Conservation (phyloP, 129 eudicot genomes). For the Flaveria bidentis region DNA sequence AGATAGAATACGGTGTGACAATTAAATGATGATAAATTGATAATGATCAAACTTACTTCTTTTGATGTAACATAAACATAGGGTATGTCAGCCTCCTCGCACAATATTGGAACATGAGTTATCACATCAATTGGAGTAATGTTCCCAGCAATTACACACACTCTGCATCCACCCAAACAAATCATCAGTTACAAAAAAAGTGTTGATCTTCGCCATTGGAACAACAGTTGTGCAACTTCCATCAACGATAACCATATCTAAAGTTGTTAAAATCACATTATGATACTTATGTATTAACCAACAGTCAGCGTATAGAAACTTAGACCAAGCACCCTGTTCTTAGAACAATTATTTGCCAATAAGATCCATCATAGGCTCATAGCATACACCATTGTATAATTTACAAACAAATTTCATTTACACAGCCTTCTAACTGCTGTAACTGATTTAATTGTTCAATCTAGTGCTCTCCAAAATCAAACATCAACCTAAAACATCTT, state of each 20-base stretch:
- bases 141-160: slow-evolving; percentile 95
- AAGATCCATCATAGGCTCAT: neutral
- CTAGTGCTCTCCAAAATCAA: neutral
- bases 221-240: neutral
- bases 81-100: slow-evolving; percentile 88
- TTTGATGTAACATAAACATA: slow-evolving; percentile 87
- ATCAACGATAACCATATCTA: neutral
- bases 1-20: neutral
- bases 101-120: slow-evolving; percentile 87
- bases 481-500: too few species aligned
- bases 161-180: slow-evolving; percentile 46
- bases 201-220: neutral
- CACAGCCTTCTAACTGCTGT: neutral
- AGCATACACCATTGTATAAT: neutral
- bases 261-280: neutral
- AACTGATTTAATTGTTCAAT: neutral
- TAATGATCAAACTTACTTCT: slow-evolving; percentile 67
- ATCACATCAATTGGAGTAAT: slow-evolving; percentile 98
- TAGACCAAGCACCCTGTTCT: neutral
- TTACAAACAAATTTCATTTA: neutral
- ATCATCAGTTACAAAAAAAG: neutral
- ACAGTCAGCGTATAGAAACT: neutral
- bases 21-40: neutral
- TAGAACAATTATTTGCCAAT: neutral
- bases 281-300: neutral